These are phyloP conservation scores for Candida caryicola DNA, from an alignment of 805 yeast genomes.

Conservation along the genomic window DNA sequence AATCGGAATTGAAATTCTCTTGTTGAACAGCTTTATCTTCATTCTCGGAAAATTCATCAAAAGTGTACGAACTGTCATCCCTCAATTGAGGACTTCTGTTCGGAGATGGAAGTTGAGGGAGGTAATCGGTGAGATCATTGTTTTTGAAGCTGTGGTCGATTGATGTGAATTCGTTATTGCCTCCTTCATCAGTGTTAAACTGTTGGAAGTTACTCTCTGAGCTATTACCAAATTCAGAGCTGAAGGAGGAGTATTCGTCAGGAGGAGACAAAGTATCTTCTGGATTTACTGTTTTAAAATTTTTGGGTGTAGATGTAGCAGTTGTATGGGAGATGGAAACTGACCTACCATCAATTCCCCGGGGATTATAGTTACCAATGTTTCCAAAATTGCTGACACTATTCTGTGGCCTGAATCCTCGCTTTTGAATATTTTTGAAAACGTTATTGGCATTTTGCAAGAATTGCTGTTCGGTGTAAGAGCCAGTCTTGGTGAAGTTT, in stretches of 20 bases:
- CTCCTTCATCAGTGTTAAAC: conserved; percentile 8
- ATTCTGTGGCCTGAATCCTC: conserved; percentile 21
- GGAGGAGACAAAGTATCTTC: conserved; percentile 9
- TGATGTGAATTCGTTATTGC: conserved; percentile 12
- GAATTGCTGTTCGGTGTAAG: conserved; percentile 36
- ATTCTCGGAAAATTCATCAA: conserved; percentile 25
- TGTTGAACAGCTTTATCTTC: conserved; percentile 6
- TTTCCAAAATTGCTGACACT: conserved; percentile 5
- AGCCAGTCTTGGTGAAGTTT: conserved; percentile 28
- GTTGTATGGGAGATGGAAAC: conserved; percentile 20
- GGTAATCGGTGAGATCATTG: conserved; percentile 14
- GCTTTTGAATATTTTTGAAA: conserved; percentile 36
- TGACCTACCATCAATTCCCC: conserved; percentile 5
- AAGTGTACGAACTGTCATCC: conserved; percentile 29
- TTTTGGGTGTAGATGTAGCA: conserved; percentile 41
- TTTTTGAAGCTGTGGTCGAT: conserved; percentile 13
- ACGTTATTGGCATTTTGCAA: conserved; percentile 37
- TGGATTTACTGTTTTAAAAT: conserved; percentile 15
- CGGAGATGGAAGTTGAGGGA: conserved; percentile 2
- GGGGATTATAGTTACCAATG: background rate
- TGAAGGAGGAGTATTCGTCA: conserved; percentile 30
- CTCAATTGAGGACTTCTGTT: background rate
- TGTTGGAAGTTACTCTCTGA: conserved; percentile 13
- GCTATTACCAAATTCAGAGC: conserved; percentile 27
- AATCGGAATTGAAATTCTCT: conserved; percentile 3